These are phyloP conservation scores for Sporothrix humicola DNA, from an alignment of 2,329 filamentous ascomycete species.

Conservation along the genomic window DNA sequence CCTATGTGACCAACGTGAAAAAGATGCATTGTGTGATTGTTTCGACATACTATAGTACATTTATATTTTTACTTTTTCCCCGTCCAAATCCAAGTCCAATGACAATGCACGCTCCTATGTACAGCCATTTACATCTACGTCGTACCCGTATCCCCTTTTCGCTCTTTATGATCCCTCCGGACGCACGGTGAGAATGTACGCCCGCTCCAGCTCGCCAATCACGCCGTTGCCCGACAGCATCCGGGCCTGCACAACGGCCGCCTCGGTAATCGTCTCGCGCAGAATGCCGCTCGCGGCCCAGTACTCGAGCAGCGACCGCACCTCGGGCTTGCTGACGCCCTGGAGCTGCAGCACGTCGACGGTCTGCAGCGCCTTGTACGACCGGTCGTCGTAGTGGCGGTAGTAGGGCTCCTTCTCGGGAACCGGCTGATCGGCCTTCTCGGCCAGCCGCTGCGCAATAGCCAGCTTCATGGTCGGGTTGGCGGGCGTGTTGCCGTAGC, in stretches of 20 bases:
- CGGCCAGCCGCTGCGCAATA: slow-evolving; percentile 58
- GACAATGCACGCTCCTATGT: slow-evolving; percentile 7
- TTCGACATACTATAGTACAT: slow-evolving; percentile 27
- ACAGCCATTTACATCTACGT: not conserved
- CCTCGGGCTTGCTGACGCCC: slow-evolving; percentile 75
- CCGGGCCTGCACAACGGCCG: slow-evolving; percentile 80
- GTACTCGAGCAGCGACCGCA: slow-evolving; percentile 85
- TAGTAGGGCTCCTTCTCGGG: slow-evolving; percentile 59
- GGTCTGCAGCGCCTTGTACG: slow-evolving; percentile 58
- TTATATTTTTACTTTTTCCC: slow-evolving; percentile 9
- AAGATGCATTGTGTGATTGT: slow-evolving; percentile 23
- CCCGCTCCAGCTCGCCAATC: slow-evolving; percentile 83
- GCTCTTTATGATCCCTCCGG: slow-evolving; percentile 41
- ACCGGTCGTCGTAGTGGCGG: slow-evolving; percentile 62
- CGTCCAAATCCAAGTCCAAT: not conserved
- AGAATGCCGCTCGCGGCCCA: slow-evolving; percentile 86
- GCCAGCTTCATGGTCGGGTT: slow-evolving; percentile 72
- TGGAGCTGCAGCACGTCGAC: slow-evolving; percentile 63
- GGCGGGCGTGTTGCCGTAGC: slow-evolving; percentile 70
- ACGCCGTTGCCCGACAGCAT: slow-evolving; percentile 79
- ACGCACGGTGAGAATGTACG: slow-evolving; percentile 57
- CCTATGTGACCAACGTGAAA: not conserved
- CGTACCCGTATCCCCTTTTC: not conserved
- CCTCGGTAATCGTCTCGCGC: slow-evolving; percentile 71
- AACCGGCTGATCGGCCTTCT: slow-evolving; percentile 47